These are phyloP conservation scores for Epichloe bromicola DNA, from an alignment of 2,329 filamentous ascomycete genomes.

Conservation along the genomic window DNA sequence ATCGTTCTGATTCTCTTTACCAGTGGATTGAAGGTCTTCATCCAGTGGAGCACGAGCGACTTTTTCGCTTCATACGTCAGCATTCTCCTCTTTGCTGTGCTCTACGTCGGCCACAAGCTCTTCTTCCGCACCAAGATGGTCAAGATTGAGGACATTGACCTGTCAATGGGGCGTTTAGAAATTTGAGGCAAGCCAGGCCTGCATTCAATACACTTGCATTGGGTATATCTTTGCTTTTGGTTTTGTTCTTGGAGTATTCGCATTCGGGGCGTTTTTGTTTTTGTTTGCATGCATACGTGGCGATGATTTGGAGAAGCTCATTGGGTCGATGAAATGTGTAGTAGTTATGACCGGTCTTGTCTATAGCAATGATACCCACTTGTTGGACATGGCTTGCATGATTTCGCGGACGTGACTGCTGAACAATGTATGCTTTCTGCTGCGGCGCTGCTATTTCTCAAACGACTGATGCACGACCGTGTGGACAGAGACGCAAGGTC, in stretches of 20 bases:
- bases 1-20: constrained; percentile 52
- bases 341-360: not conserved
- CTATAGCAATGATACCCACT: constrained; percentile 7
- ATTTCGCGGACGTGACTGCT: not conserved
- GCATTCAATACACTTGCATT: too few relatives aligned
- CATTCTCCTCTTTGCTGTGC: constrained; percentile 46
- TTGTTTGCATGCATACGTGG: constrained; percentile 2
- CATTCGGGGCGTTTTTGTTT: not conserved
- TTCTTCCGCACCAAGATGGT: constrained; percentile 26
- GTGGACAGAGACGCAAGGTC: too few relatives aligned
- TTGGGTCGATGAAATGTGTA: not conserved
- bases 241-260: not conserved
- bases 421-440: not conserved
- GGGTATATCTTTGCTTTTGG: too few relatives aligned
- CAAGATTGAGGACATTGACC: constrained; percentile 23
- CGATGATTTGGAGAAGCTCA: not conserved
- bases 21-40: constrained; percentile 56
- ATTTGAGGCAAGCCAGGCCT: not conserved
- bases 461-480: too few relatives aligned
- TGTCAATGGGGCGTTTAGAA: constrained; percentile 10
- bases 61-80: constrained; percentile 56
- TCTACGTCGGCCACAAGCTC: constrained; percentile 49
- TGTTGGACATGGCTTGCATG: not conserved
- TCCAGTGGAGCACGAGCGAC: constrained; percentile 43
- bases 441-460: too few relatives aligned